Evolutionary conservation across 139 green algal genomes (phyloP).

Genomic region (Chlorella sp.): DNA sequence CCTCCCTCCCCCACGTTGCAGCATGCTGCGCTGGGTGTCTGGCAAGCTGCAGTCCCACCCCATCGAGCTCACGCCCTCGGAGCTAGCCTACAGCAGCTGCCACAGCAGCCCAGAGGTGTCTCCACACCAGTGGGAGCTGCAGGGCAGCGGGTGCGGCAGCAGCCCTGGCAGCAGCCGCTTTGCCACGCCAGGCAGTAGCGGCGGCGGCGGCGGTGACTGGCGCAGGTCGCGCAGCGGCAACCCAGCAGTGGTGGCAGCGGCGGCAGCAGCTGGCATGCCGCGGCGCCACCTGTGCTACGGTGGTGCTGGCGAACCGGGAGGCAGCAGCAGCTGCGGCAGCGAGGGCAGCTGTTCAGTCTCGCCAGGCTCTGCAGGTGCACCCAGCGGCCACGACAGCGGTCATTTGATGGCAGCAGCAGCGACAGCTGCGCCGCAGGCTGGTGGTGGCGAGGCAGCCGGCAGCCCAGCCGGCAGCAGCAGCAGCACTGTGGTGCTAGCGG

Average conservation of each 20-base stretch:
- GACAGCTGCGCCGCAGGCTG: too few relatives aligned
- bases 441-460: too few relatives aligned
- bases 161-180: conserved; percentile 10
- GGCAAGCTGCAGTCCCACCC: conserved; percentile 5
- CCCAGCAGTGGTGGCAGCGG: too few relatives aligned
- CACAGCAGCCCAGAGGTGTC: conserved; percentile 8
- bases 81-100: conserved; percentile 14
- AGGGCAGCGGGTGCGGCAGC: not conserved
- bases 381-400: too few relatives aligned
- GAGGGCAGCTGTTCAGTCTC: too few relatives aligned
- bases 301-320: not conserved
- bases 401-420: too few relatives aligned
- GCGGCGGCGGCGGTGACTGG: not conserved
- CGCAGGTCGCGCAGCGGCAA: not conserved
- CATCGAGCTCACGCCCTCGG: conserved; percentile 3
- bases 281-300: not conserved
- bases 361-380: too few relatives aligned
- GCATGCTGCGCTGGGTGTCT: conserved; percentile 7
- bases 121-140: too few relatives aligned
- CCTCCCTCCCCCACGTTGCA: too few relatives aligned
- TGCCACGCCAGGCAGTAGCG: not conserved
- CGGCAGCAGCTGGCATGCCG: not conserved
- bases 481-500: too few relatives aligned
- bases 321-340: too few relatives aligned
- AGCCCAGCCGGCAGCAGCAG: too few relatives aligned